Evolutionary conservation across 768 basidiomycete species (phyloP), one percentile per base, ranked within the genome.

Genomic region (Naganishia vaughanmartiniae): DNA sequence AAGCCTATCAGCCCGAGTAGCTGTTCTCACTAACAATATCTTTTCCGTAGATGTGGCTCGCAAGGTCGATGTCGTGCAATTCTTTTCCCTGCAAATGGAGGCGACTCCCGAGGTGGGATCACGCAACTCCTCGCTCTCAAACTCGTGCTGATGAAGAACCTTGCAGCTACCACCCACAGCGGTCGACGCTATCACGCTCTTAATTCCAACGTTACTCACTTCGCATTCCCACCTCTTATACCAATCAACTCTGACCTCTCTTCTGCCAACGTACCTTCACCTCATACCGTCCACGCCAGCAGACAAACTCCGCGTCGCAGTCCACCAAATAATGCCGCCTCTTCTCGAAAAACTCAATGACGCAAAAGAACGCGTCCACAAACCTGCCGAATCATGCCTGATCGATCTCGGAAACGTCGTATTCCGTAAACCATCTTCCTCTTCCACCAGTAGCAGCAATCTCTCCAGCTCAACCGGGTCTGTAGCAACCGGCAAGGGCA

Each of bases 21-120:
- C 11, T n/a, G n/a, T 5, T 28, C 10, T 26, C 4, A 42, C 60
- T 63, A n/a, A 63, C 26, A 6, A 24, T n/a, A 24, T 9, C 24
- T 42, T 42, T 42, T 11, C 24, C 33, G 24, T 24, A 63, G 60
- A 63, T 63, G 60, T 45, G 34, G 36, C 60, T 7, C 60, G 60
- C 21, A 80, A 78, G 60, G 75, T 79, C 9, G 79, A 80, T 72
- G 74, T 77, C 54, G 72, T 80, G 24, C 79, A 80, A 46, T 70
- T 77, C 42, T 79, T 80, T 45, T 75, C 76, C 5, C 55, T 79
- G 26, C 71, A 74, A 31, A 71, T 80, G 17, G 79, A 79, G 45
- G 75, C 75, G 12, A 74, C 74, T 0, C 12, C 48, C 17, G 71
- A 73, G 48, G 79, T 78, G 30, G 36, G 75, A 70, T 42, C 65